A percentile compares a stretch with the other conserved stretches of the same genome.
These are phyloP conservation scores for Aspergillus awamori DNA, from an alignment of 2,329 filamentous ascomycete genomes.

Conservation along the genomic window DNA sequence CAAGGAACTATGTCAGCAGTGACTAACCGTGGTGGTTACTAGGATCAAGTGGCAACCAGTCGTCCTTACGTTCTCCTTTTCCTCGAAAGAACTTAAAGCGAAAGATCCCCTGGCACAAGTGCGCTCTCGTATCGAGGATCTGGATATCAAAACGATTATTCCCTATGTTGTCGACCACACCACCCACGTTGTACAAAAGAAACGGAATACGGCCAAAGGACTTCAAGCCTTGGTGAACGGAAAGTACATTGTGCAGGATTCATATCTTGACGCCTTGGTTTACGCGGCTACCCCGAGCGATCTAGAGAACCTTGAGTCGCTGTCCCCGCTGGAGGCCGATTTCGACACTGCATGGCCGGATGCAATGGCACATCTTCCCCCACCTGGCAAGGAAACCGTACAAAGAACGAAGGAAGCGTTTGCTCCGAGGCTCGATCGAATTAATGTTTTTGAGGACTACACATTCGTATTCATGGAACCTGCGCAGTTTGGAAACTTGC, in stretches of 20 bases:
- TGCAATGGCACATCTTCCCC: constrained; percentile 70
- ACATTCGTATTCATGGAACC: constrained; percentile 85
- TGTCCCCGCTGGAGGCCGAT: constrained; percentile 71
- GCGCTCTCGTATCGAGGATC: constrained; percentile 69
- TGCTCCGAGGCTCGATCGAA: constrained; percentile 66
- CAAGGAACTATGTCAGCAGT: too few relatives aligned
- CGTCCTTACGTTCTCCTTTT: constrained; percentile 79
- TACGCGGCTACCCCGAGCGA: constrained; percentile 58
- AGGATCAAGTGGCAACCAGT: constrained; percentile 79
- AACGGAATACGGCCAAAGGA: constrained; percentile 85
- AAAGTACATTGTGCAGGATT: constrained; percentile 71
- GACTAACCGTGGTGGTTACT: neutral
- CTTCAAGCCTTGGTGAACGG: constrained; percentile 84
- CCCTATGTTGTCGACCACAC: constrained; percentile 72
- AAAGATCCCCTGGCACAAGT: constrained; percentile 65
- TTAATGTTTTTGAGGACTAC: constrained; percentile 79
- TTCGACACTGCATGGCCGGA: constrained; percentile 81
- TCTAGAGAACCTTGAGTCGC: constrained; percentile 53
- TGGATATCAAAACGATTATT: constrained; percentile 84
- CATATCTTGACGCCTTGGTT: constrained; percentile 73
- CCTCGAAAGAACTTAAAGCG: constrained; percentile 68
- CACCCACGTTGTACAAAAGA: constrained; percentile 85
- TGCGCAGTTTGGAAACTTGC: constrained; percentile 73
- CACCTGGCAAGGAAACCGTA: constrained; percentile 73
- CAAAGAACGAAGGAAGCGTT: constrained; percentile 70